Percentiles rank a stretch among this genome's conserved stretches.
Evolutionary conservation across 495 filamentous ascomycete species (phyloP).

Genomic region (Friedmanniomyces simplex): DNA sequence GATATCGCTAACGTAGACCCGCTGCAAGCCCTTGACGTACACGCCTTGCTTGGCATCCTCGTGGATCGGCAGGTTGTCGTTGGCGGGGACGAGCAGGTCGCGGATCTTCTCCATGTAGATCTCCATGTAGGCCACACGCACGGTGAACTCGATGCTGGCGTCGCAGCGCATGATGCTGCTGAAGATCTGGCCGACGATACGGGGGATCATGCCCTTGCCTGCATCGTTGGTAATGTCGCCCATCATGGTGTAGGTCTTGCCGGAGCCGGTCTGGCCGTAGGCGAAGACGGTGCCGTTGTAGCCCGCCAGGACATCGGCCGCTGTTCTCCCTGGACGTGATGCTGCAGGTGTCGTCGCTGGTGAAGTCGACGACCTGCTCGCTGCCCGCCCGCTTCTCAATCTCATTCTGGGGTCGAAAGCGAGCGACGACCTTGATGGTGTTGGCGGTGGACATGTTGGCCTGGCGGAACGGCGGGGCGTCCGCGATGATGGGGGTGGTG

Average conservation of each 20-base stretch:
- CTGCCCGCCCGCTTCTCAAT: conserved; percentile 81
- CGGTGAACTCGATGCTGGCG: conserved; percentile 93
- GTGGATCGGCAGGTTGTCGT: conserved; percentile 93
- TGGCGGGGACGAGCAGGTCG: conserved; percentile 80
- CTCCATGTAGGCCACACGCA: conserved; percentile 98
- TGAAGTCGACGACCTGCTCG: conserved; percentile 79
- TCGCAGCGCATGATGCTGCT: conserved; percentile 83
- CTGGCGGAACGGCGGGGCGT: not conserved
- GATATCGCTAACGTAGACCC: conserved; percentile 92
- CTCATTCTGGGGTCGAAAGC: conserved; percentile 94
- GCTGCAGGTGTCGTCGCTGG: conserved; percentile 77
- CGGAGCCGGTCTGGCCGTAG: conserved; percentile 95
- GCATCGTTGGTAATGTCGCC: conserved; percentile 90
- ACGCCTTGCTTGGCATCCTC: conserved; percentile 95
- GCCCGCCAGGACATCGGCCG: conserved; percentile 87
- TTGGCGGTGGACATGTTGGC: conserved; percentile 16
- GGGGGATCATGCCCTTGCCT: conserved; percentile 85
- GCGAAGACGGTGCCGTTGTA: conserved; percentile 99
- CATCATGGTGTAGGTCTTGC: conserved; percentile 99
- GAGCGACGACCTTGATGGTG: conserved; percentile 64
- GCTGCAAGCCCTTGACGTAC: conserved; percentile 90
- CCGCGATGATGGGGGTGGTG: not conserved
- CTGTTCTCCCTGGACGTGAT: conserved; percentile 68
- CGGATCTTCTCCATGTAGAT: conserved; percentile 99
- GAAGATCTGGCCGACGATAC: conserved; percentile 97